Evolutionary conservation across 139 green algal genomes (phyloP), one percentile per base, ranked within the genome.

Genomic region (Tetradesmus obliquus): DNA sequence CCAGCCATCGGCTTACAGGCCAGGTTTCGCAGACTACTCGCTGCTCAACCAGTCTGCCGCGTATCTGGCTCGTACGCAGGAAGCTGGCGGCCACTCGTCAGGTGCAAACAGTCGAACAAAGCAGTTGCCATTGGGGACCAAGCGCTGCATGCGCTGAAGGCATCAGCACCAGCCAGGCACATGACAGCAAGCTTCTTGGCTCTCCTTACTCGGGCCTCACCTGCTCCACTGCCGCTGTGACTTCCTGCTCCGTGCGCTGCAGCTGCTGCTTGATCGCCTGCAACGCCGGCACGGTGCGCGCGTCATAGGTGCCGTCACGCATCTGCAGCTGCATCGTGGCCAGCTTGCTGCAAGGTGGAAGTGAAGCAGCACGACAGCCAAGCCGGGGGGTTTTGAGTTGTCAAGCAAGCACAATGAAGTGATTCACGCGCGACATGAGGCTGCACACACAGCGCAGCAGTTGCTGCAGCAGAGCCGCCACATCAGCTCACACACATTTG

Each of bases 261-360:
- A 86, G 81, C 81, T 86, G 45, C 45, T 58, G 32, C 19, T 86
- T 13, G 51, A 86, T 86, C 10, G 22, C 55, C 55, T 24, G 20
- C 19, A 86, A 51, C 22, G 81, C 81, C 10, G 81, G 81, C 81
- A 86, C 81, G 5, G 7, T 58, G 9, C 66, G 20, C 1, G 32
- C 54, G 15, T 55, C 22, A 58, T 86, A 86, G 22, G 81, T 86
- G 53, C 51, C 55, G 19, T 55, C 32, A n/a, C 81, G 81, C 19
- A 58, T 86, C 45, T 86, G 81, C 81, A 86, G 54, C 81, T 86
- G 81, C 81, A 86, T 86, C 22, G 45, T 22, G 19, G 22, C 45
- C 45, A 86, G 81, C 81, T 86, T 86, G 81, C 81, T 86, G 81
- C 81, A 86, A 45, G 32, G 32, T 45, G 19, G 7, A 17, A 82